Evolutionary conservation across 2,329 filamentous ascomycete species (phyloP), one percentile per base, ranked within the genome.

Genomic region (Penicillium hesseltinei): DNA sequence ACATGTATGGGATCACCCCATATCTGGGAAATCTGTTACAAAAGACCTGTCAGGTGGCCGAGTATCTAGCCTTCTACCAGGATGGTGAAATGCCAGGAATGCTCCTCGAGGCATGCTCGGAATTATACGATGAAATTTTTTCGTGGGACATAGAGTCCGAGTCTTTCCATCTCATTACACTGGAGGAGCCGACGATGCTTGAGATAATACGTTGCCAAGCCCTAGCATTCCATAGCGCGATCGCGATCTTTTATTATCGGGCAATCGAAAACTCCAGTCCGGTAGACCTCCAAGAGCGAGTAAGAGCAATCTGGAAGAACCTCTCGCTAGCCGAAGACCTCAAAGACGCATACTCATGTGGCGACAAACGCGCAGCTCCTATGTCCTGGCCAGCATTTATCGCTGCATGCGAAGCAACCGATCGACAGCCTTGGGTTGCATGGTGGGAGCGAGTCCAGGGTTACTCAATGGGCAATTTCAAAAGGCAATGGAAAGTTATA

Each of bases 311-410:
- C 4, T 62, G 61, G 39, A 44, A 48, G 21, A 57, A 60, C 19
- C 55, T 65, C 7, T 62, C 49, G 15, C 47, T 47, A 5, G 61
- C 64, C 17, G 64, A 66, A 48, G 50, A 60, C 7, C 52, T 63
- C 21, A 66, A 66, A 39, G 36, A 60, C 2, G 27, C 45, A 11
- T 56, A 58, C 17, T 49, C 54, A 9, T 46, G 46, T 35, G 56
- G 58, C 21, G 50, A 53, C 36, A 64, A 60, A 46, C 40, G 58
- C 13, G 53, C 59, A 13, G 64, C 64, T 6, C 61, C 63, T 3
- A 65, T 66, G 56, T 65, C 64, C 5, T 66, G 64, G 64, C 62
- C 64, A 8, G 64, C 58, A 11, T 66, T 66, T 15, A 63, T 66
- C 47, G 64, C 63, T 21, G 57, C 63, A 15, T 66, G 64, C 38